Base-by-base conservation (phyloP, 2,329 filamentous ascomycete genomes). In the Triangularia verruculosa region DNA sequence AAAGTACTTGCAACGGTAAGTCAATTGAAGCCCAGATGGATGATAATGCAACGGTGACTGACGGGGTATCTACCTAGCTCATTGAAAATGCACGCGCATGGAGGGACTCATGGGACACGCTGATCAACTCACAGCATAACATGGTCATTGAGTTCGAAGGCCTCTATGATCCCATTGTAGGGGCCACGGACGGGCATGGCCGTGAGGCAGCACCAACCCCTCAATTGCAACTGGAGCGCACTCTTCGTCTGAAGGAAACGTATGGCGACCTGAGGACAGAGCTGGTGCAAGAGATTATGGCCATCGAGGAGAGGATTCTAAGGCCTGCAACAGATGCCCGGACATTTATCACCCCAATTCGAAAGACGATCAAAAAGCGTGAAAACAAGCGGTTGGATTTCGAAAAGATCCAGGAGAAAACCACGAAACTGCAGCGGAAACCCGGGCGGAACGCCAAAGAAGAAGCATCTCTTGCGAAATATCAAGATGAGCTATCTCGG, bases 381-480 rank as follows among this genome's bases (percentile, higher is more conserved):
- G 91, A 95, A 73, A 90, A 93, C 71, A 91, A 88, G 77, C 89
- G 92, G 60, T 74, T 93, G 64, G 92, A 96, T 74, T 95, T 88
- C 72, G 92, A 96, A 76, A 86, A 90, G 69, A 88, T 88, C 69
- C 87, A 91, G 74, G 85, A 88, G 69, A 87, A 88, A 66, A 87
- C 88, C 34, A 88, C 90, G 71, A 86, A 85, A 70, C 82, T 88
- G 47, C 81, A 87, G 69, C 88, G 88, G 73, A 95, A 95, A 75
- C 79, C 84, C 22, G 88, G 85, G 39, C 86, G 87, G 62, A 87
- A 85, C 3, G 84, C 91, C 63, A 89, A 91, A 70, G 92, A 96
- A 64, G 91, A 93, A 72, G 80, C 82, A 7, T 82, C 85, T 9
- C 78, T 95, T 39, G 83, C 81, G 63, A 93, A 92, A 74, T 85